Base-by-base conservation (phyloP, 768 basidiomycete genomes). In the Paxillus rubicundulus region DNA sequence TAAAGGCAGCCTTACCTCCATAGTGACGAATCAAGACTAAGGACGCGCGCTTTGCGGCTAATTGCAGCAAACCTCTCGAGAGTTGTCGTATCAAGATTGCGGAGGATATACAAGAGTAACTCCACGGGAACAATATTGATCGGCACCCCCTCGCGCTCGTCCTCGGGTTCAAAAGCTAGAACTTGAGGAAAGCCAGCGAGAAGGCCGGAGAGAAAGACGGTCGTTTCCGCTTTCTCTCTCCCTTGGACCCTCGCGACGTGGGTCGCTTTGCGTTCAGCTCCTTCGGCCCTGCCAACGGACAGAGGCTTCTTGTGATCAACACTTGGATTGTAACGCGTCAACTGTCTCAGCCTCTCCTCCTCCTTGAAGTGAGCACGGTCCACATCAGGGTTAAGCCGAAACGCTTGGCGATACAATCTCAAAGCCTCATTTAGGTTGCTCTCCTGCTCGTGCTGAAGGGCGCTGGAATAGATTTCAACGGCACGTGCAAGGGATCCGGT, bases 1-100 rank as follows among this genome's bases (percentile, higher is more conserved):
- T 18, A 14, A 12, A n/a, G 39, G 52, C 16, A 48, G 47, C 36
- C 77, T 45, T 57, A 88, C 91, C 84, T 87, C 92, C 92, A 94
- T 49, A 92, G 79, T 3, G 74, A 73, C 17, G 78, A 69, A 55
- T 91, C 88, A 46, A 92, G 70, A 9, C 82, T 84, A 17, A 95
- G 57, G 9, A 91, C 61, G 38, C 92, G 79, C 5, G 89, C 86
- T 62, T 86, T 92, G 50, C 86, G 82, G 64, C 81, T 83, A 2
- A 89, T 82, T 17, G 70, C 61, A 0, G 82, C 93, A 61, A 97
- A 93, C 9, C 87, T 79, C 66, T 94, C 93, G 33, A 96, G 72
- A 20, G 82, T 69, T 2, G 80, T 77, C 2, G 80, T 75, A 60
- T 91, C 86, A 37, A 96, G 73, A 54, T 76, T 75, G 28, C 77